phyloP scores from a whole-genome alignment of 495 filamentous ascomycete genomes.

The Filosporella fistucella region DNA sequence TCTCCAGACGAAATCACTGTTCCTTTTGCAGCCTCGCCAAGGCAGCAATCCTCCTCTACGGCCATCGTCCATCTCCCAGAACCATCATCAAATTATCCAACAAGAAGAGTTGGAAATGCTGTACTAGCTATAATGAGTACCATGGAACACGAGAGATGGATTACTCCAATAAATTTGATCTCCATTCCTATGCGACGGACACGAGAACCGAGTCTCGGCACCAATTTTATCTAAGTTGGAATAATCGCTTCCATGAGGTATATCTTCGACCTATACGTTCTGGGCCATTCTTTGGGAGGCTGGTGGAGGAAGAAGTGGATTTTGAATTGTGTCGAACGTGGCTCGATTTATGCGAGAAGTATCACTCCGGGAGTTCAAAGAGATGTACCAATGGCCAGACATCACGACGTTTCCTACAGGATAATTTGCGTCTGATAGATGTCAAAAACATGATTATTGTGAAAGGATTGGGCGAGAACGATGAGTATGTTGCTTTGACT shows the following conservation, averaged over 20 bases:
- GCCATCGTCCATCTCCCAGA: background rate
- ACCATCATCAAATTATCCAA: slow-evolving; percentile 3
- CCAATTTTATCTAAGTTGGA: slow-evolving; percentile 1
- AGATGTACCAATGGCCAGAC: background rate
- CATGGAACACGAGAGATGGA: background rate
- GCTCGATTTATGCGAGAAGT: slow-evolving; percentile 1
- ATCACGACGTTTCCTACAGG: background rate
- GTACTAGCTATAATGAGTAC: slow-evolving; percentile 5
- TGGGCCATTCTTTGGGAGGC: background rate
- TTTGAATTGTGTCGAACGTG: background rate
- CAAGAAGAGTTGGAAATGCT: slow-evolving; percentile 5
- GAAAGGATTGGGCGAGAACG: background rate
- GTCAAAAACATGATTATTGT: background rate
- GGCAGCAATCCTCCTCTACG: background rate
- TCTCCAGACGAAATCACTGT: background rate
- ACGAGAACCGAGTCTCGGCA: background rate
- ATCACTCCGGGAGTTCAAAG: background rate
- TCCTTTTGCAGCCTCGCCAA: background rate
- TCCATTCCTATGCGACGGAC: background rate
- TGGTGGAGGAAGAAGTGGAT: background rate
- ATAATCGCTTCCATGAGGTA: background rate
- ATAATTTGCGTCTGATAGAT: slow-evolving; percentile 5
- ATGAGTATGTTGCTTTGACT: slow-evolving; percentile 6
- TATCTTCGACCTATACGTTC: background rate
- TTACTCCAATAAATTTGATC: slow-evolving; percentile 5